Base-by-base conservation (phyloP, 2,329 filamentous ascomycete genomes). In the Venturia effusa region DNA sequence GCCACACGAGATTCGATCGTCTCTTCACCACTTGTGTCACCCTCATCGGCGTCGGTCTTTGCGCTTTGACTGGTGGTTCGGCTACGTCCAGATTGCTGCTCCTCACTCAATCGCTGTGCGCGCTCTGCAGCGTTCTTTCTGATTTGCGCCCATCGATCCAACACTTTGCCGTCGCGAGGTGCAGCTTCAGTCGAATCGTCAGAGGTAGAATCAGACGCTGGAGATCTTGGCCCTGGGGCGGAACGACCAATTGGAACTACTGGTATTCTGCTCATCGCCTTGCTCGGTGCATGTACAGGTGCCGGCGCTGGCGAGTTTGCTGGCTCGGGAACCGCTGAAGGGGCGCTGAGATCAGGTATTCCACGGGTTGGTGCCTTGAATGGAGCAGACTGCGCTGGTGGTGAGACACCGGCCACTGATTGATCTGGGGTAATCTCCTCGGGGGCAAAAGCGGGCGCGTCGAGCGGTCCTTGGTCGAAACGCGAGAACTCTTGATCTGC, bases 1-100 rank as follows among this genome's bases (percentile, higher is more conserved):
- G 94, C 94, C 66, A 97, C 94, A 68, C 94, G 90, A 60, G 92
- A 92, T 76, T 99, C 94, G 71, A 97, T 97, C 41, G 92, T 94
- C 81, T 96, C 93, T 82, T 97, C 93, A 64, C 90, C 92, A 72
- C 89, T 96, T n/a, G 90, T 94, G 69, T 96, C 91, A n/a, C 84
- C 85, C 70, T 94, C 91, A 67, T 93, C 90, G 22, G 82, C 85
- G 8, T 80, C 77, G 34, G 79, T 79, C 70, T 83, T 66, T n/a
- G 62, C 70, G 78, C 83, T 76, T 64, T 76, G 74, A 66, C 77
- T 79, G 8, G 45, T 27, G 27, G 22, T 51, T 69, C 84, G 79
- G 54, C 79, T 83, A 55, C 80, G 81, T 45, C 81, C 81, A 68
- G 74, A 76, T 51, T 67, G 68, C 59, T 78, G 79, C 69, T 89